Conservation (phyloP, 139 green algal species). For the Gonium pectorale region DNA sequence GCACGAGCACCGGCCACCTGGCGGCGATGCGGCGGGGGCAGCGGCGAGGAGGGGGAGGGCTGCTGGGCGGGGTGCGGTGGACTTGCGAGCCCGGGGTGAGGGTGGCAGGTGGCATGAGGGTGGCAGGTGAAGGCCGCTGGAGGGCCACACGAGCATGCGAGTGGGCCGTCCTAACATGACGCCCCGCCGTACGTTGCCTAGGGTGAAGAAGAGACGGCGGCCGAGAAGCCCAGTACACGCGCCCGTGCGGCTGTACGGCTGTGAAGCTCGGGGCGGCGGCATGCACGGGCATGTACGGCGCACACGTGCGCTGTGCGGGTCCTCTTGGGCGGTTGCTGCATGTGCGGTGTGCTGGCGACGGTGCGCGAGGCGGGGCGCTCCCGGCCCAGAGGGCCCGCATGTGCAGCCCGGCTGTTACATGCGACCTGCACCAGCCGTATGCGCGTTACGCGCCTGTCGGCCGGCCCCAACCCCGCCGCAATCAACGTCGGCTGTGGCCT, state of each 20-base stretch:
- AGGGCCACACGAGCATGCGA: not conserved
- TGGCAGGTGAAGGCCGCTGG: not conserved
- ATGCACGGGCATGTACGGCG: not conserved
- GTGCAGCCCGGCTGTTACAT: not conserved
- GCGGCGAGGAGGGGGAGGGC: not conserved
- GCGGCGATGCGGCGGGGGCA: no score
- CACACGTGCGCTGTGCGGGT: not conserved
- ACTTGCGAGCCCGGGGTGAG: not conserved
- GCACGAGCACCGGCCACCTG: conserved; percentile 1
- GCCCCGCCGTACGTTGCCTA: not conserved
- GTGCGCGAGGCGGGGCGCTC: not conserved
- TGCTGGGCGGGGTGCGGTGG: not conserved
- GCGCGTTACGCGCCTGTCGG: not conserved
- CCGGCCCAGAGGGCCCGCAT: not conserved
- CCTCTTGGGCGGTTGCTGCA: not conserved
- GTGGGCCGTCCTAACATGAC: not conserved
- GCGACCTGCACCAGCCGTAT: not conserved
- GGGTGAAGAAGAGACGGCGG: no score
- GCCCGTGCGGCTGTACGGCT: not conserved
- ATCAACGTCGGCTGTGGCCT: no score
- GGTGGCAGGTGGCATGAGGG: not conserved
- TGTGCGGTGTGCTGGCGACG: not conserved
- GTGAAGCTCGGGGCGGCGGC: not conserved
- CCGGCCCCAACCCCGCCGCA: no score
- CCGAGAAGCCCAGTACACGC: no score